A percentile compares a stretch with the other conserved stretches of the same genome.
phyloP scores from a whole-genome alignment of 257 asterid genomes.

The Gardenia jasminoides region DNA sequence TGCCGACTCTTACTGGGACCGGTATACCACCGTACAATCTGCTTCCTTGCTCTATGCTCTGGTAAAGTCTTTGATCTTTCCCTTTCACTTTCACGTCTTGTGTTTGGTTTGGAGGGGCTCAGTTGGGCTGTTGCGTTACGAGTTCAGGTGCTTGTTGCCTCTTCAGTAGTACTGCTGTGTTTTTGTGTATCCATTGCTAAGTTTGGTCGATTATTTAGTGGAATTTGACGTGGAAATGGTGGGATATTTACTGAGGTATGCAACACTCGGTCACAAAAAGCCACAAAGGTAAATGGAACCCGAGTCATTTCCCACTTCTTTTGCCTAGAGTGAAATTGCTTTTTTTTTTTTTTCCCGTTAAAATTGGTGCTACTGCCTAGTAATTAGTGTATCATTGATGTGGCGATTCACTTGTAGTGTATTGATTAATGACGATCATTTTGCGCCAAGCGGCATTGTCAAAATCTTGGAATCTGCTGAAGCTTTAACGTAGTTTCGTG shows the following conservation, averaged over 20 bases:
- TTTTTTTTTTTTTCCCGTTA: neutral
- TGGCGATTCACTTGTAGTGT: neutral
- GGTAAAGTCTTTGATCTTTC: conserved; percentile 38
- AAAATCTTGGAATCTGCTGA: neutral
- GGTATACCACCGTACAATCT: conserved; percentile 55
- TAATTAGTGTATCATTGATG: neutral
- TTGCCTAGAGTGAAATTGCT: conserved; percentile 1
- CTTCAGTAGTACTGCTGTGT: neutral
- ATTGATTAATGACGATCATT: neutral
- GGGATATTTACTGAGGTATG: neutral
- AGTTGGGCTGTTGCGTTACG: neutral
- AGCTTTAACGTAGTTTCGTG: neutral
- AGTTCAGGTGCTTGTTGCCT: neutral
- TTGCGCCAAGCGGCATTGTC: neutral
- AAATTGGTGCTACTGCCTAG: neutral
- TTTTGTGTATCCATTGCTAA: neutral
- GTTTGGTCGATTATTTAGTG: neutral
- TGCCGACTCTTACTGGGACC: conserved; percentile 79
- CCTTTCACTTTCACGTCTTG: neutral
- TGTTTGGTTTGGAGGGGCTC: neutral
- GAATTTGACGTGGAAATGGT: conserved; percentile 3
- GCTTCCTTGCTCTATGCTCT: conserved; percentile 58
- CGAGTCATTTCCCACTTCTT: conserved; percentile 41
- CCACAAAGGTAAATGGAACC: conserved; percentile 17
- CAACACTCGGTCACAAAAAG: neutral